phyloP scores from a whole-genome alignment of 345 rosid species.

The Nephelium lappaceum region DNA sequence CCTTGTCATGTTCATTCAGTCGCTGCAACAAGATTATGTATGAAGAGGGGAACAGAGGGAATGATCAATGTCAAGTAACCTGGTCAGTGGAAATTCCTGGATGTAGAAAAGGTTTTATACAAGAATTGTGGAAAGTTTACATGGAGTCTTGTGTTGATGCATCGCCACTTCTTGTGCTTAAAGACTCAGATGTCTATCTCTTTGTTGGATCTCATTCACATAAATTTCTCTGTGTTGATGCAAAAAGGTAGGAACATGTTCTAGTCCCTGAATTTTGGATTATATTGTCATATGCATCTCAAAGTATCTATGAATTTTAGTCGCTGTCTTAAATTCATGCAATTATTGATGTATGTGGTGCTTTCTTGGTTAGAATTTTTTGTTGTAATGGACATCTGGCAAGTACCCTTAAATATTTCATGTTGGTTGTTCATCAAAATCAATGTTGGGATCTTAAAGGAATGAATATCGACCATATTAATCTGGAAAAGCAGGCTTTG shows the following conservation, averaged over 20 bases:
- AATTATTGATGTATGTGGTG: neutral
- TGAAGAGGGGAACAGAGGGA: conserved; percentile 30
- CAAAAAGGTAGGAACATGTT: conserved; percentile 55
- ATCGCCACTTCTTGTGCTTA: conserved; percentile 74
- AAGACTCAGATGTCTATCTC: conserved; percentile 57
- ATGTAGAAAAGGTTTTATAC: conserved; percentile 44
- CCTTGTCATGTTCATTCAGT: conserved; percentile 59
- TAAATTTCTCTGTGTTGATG: conserved; percentile 67
- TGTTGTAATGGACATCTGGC: neutral
- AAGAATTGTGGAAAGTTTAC: conserved; percentile 80
- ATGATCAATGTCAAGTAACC: conserved; percentile 30
- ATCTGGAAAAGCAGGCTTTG: neutral
- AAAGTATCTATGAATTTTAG: neutral
- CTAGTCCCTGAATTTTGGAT: conserved; percentile 1
- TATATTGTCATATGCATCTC: neutral
- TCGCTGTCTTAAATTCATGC: neutral
- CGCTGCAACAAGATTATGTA: conserved; percentile 74
- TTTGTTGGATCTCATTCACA: conserved; percentile 92
- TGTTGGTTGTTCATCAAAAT: neutral
- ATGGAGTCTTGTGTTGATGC: conserved; percentile 97
- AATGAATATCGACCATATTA: neutral
- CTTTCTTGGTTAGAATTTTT: neutral
- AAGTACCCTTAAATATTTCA: neutral
- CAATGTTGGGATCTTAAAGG: neutral
- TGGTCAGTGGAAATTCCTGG: conserved; percentile 46